Base-by-base conservation (phyloP, 345 rosid species). In the Camelina sativa region DNA sequence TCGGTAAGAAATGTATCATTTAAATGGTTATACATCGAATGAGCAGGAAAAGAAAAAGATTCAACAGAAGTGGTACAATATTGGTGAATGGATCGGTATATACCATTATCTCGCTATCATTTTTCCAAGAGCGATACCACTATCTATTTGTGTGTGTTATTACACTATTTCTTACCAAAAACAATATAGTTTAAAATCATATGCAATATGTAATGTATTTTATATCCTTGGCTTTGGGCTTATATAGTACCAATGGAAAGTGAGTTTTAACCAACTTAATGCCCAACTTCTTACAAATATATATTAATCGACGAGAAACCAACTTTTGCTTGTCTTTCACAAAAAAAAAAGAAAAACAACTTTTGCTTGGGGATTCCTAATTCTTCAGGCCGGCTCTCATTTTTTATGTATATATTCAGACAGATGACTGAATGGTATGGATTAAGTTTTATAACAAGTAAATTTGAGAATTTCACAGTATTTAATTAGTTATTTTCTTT, bases 191-290 rank as follows among this genome's bases (percentile, higher is more conserved):
- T 28, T 28, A 28, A 28, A 28, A 28, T 28, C 30, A 28, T 28
- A 28, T 4, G 30, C 30, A 28, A 28, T 28, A 28, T 28, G 30
- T 28, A 28, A 28, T 28, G 5, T 28, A 28, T 3, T 28, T 28
- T 4, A n/a, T n/a, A n/a, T 28, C 5, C 30, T 28, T 28, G 30
- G 30, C 5, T 56, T 64, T 74, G 78, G 66, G 52, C 66, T 47
- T 58, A n/a, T 44, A 22, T n/a, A 23, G 22, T 22, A 48, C 41
- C 10, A 25, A 55, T 28, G 8, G 28, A 3, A n/a, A 23, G 44
- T 32, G 5, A 30, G 12, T 44, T 44, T 40, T 5, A 65, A 15
- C 54, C 16, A 12, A 30, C 32, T 43, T 30, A 17, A n/a, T 25
- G 17, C 46, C 57, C 3, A 19, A 58, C 53, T 41, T 37, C 10